Percentiles rank a stretch among this genome's conserved stretches.
phyloP scores from a whole-genome alignment of 2,329 filamentous ascomycete species.

The Colletotrichum caudatum region DNA sequence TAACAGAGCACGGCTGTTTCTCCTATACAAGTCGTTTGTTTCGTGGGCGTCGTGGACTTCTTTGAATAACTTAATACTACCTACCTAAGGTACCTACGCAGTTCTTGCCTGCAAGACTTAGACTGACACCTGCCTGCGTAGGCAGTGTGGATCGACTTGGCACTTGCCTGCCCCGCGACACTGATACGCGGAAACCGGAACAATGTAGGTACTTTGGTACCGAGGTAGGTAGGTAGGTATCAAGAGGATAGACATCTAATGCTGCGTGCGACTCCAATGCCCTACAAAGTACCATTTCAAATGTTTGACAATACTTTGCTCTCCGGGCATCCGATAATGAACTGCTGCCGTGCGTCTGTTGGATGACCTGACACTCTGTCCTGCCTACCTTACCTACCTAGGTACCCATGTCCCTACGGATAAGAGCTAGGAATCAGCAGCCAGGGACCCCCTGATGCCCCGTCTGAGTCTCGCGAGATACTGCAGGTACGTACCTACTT shows the following conservation, averaged over 20 bases:
- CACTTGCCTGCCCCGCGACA: neutral
- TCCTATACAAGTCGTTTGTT: neutral
- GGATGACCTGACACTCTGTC: neutral
- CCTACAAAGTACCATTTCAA: no score
- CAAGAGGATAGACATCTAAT: neutral
- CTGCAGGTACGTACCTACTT: no score
- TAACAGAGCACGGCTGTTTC: neutral
- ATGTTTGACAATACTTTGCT: neutral
- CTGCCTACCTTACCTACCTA: neutral
- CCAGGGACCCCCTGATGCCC: slow-evolving; percentile 3
- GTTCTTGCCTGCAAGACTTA: neutral
- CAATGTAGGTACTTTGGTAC: no score
- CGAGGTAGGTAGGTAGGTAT: no score
- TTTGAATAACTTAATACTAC: neutral
- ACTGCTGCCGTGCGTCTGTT: neutral
- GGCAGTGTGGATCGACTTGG: neutral
- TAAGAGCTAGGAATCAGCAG: slow-evolving; percentile 11
- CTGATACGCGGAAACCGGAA: neutral
- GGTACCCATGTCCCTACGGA: no score
- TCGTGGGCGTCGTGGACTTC: neutral
- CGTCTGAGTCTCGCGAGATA: neutral
- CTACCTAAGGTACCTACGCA: neutral
- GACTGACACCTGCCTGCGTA: neutral
- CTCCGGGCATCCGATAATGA: no score
- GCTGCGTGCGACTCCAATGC: neutral